Evolutionary conservation across 495 filamentous ascomycete species (phyloP).

Genomic region (Hypoxylon lenormandii): DNA sequence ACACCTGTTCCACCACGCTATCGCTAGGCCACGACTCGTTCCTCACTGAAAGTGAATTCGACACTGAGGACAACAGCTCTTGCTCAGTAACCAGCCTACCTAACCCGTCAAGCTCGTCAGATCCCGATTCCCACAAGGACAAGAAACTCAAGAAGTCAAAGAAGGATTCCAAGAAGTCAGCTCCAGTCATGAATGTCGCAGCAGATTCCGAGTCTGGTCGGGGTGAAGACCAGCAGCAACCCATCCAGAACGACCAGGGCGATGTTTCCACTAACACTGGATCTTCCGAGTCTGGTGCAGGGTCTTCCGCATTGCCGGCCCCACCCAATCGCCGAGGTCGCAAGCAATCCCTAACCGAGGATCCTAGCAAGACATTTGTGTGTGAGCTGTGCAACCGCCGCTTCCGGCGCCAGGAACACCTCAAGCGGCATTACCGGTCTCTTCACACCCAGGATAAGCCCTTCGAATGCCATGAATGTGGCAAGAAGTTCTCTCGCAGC

Average conservation of each 20-base stretch:
- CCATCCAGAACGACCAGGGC: conserved; percentile 46
- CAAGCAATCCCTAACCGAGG: conserved; percentile 98
- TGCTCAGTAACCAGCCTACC: conserved; percentile 66
- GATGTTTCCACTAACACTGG: conserved; percentile 44
- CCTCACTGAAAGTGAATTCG: conserved; percentile 79
- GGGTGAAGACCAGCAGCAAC: conserved; percentile 54
- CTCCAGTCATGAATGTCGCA: conserved; percentile 60
- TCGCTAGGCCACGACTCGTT: conserved; percentile 79
- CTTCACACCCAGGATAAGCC: conserved; percentile 99
- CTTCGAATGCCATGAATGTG: conserved; percentile 95
- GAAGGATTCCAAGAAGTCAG: conserved; percentile 56
- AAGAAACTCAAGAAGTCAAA: conserved; percentile 76
- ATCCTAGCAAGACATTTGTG: conserved; percentile 97
- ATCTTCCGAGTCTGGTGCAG: conserved; percentile 41
- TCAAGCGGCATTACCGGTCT: conserved; percentile 98
- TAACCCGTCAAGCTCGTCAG: conserved; percentile 61
- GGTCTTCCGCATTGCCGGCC: conserved; percentile 63
- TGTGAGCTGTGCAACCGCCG: conserved; percentile 95
- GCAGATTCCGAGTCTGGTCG: conserved; percentile 57
- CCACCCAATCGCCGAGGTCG: conserved; percentile 92
- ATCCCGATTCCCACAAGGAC: conserved; percentile 63
- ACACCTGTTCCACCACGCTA: conserved; percentile 70
- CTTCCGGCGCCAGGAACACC: conserved; percentile 97
- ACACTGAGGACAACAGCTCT: conserved; percentile 75
- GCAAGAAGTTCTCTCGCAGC: conserved; percentile 98